Conservation (phyloP, 2,329 filamentous ascomycete genomes). For the Cytospora paraplurivora region DNA sequence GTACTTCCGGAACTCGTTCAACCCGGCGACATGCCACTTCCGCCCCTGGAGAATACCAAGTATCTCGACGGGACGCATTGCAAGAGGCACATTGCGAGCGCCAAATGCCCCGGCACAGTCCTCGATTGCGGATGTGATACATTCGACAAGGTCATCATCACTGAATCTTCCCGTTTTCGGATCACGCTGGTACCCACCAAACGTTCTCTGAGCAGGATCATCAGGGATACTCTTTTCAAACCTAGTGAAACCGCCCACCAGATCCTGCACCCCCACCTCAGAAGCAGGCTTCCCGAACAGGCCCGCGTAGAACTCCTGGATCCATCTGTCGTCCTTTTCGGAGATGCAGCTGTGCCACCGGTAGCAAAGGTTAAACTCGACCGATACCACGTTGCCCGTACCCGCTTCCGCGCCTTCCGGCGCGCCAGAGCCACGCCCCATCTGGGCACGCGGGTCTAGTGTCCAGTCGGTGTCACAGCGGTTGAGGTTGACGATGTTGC, state of each 20-base stretch:
- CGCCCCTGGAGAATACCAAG: constrained; percentile 77
- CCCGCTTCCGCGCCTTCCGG: constrained; percentile 66
- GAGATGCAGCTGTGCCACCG: constrained; percentile 83
- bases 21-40: constrained; percentile 73
- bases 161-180: constrained; percentile 65
- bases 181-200: constrained; percentile 66
- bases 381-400: constrained; percentile 80
- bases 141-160: constrained; percentile 75
- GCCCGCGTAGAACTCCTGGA: constrained; percentile 66
- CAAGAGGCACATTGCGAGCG: constrained; percentile 70
- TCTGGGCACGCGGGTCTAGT: constrained; percentile 73
- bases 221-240: constrained; percentile 62
- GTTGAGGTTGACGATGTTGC: constrained; percentile 67
- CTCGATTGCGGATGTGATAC: constrained; percentile 69
- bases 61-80: constrained; percentile 76
- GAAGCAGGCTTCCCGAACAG: constrained; percentile 63
- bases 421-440: constrained; percentile 57
- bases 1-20: constrained; percentile 86
- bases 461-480: constrained; percentile 77
- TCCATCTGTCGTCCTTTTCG: constrained; percentile 78
- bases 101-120: constrained; percentile 77
- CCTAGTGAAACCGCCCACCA: constrained; percentile 63
- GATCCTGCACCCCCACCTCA: constrained; percentile 59
- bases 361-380: constrained; percentile 88
- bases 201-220: constrained; percentile 70